Percentiles rank a stretch among this genome's conserved stretches.
Conservation (phyloP, 805 yeast genomes). For the Wickerhamiella slavikovae region DNA sequence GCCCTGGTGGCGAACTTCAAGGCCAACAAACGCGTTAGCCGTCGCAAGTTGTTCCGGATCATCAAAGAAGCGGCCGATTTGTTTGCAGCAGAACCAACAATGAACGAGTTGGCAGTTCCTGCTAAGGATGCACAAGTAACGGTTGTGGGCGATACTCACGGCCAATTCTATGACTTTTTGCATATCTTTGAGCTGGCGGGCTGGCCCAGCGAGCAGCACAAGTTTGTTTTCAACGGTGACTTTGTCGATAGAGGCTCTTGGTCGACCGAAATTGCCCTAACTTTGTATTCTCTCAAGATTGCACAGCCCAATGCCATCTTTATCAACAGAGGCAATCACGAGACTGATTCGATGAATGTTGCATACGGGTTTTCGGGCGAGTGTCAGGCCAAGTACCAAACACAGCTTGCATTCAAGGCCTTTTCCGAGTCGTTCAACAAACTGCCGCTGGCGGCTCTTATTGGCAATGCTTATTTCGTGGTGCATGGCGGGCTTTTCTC, state of each 20-base stretch:
- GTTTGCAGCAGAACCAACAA: conserved; percentile 43
- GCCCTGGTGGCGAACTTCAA: conserved; percentile 53
- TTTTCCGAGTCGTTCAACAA: conserved; percentile 73
- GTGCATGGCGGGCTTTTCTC: conserved; percentile 95
- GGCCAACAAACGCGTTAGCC: conserved; percentile 54
- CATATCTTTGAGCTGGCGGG: conserved; percentile 65
- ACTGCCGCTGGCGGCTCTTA: conserved; percentile 67
- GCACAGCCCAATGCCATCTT: conserved; percentile 48
- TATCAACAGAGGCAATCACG: conserved; percentile 90
- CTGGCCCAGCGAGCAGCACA: conserved; percentile 39
- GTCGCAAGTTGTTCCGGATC: conserved; percentile 64
- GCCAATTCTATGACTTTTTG: conserved; percentile 80
- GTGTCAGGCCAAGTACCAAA: conserved; percentile 64
- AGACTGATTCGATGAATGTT: conserved; percentile 89
- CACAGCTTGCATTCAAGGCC: conserved; percentile 56
- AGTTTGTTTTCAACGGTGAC: conserved; percentile 85
- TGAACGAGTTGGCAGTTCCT: conserved; percentile 42
- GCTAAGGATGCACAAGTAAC: conserved; percentile 31
- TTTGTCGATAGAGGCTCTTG: conserved; percentile 96
- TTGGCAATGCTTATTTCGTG: conserved; percentile 60
- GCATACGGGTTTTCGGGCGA: conserved; percentile 95
- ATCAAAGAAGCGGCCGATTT: conserved; percentile 48
- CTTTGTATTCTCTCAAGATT: conserved; percentile 57
- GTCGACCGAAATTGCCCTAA: conserved; percentile 89
- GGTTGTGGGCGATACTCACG: conserved; percentile 95